Base-by-base conservation (phyloP, 768 basidiomycete genomes). In the Strobilomyces dryophilus region DNA sequence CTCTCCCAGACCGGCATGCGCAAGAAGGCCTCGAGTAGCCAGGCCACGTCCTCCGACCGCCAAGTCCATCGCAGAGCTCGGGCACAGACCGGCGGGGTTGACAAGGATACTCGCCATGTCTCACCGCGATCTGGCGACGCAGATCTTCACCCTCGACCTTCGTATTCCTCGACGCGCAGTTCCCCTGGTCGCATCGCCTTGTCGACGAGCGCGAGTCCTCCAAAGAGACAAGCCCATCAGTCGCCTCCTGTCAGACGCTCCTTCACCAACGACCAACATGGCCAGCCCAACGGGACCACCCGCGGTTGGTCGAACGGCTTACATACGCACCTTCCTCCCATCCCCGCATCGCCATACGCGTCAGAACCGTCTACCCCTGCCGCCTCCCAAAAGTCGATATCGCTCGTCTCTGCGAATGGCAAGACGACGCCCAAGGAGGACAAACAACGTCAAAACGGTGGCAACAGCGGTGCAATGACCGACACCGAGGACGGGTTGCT, bases 321-420 rank as follows among this genome's bases (percentile, higher is more conserved):
- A 31, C 62, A 65, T 12, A 57, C 54, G 27, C 55, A 83, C 49
- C 73, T 86, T 34, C 77, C 83, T 27, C 81, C 84, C 24, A 85
- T 86, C 47, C 84, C 84, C 47, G 81, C 81, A 40, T 90, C 89
- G 42, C 85, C 84, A 1, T 83, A 83, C 59, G 64, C 73, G 12
- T 83, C 84, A 29, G 87, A 89, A 45, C 76, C 73, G 39, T 82
- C 86, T 41, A 67, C 74, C 17, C 79, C 84, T 45, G 76, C 80
- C 10, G 75, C 80, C 14, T 82, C 84, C 35, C 75, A 74, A 39
- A 76, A 77, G 65, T 75, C 77, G 37, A 55, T 61, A n/a, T 61
- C 69, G 21, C 59, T 67, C 6, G 56, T 62, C 48, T 63, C 74
- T 51, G 49, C 65, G 49, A 72, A 71, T 60, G 71, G 71, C 55